These are phyloP conservation scores for Debaryomyces tyrocola DNA, from an alignment of 805 yeast species.

Conservation along the genomic window DNA sequence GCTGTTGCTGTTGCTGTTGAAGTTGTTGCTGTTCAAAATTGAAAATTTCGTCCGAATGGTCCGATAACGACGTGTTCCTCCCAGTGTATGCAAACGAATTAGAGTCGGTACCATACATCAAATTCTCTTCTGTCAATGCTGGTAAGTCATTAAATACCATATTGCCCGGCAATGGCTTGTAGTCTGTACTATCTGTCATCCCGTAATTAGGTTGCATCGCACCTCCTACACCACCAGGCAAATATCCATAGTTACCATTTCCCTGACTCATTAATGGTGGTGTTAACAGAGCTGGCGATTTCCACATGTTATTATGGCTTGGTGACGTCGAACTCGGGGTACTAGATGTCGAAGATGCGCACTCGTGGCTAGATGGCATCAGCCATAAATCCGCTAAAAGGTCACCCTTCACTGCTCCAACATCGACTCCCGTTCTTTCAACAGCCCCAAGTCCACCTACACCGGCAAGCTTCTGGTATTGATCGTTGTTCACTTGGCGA, in stretches of 20 bases:
- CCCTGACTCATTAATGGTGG: background rate
- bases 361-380: constrained; percentile 5
- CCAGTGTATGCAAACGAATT: background rate
- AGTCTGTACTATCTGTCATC: background rate
- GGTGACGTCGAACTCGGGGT: background rate
- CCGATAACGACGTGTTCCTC: constrained; percentile 7
- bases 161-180: constrained; percentile 19
- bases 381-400: constrained; percentile 20
- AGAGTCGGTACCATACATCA: constrained; percentile 10
- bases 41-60: constrained; percentile 10
- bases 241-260: background rate
- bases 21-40: constrained; percentile 10
- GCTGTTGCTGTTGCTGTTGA: constrained; percentile 6
- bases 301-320: constrained; percentile 12
- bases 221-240: background rate
- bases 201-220: background rate
- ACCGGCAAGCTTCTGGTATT: background rate
- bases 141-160: constrained; percentile 16
- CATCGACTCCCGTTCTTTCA: background rate
- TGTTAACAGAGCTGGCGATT: background rate
- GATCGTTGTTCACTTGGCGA: background rate
- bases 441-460: background rate
- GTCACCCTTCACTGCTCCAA: constrained; percentile 9
- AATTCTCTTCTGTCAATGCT: constrained; percentile 39
- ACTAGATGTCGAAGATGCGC: background rate